These are phyloP conservation scores for Nakazawaea molendinolei DNA, from an alignment of 805 yeast genomes.

Conservation along the genomic window DNA sequence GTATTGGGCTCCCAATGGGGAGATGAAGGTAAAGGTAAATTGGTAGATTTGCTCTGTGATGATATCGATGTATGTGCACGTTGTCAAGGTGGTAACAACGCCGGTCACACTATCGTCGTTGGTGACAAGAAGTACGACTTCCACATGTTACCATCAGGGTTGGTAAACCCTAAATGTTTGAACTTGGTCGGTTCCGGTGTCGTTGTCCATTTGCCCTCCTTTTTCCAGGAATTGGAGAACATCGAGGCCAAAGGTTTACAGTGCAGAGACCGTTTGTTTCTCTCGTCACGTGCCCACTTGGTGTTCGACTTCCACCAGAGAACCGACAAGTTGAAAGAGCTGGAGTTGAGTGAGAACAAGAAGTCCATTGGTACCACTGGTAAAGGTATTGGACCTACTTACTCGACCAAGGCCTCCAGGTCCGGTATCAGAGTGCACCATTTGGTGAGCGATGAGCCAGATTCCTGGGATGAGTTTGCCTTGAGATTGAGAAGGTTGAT, in stretches of 20 bases:
- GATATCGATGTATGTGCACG: slow-evolving; percentile 95
- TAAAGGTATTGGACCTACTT: slow-evolving; percentile 98
- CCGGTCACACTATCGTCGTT: slow-evolving; percentile 98
- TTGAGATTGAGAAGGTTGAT: slow-evolving; percentile 69
- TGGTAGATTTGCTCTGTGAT: slow-evolving; percentile 92
- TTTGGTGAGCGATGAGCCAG: slow-evolving; percentile 81
- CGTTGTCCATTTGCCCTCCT: slow-evolving; percentile 90
- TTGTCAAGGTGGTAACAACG: slow-evolving; percentile 98
- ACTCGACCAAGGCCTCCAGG: slow-evolving; percentile 93
- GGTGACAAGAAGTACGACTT: slow-evolving; percentile 85
- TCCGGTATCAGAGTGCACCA: slow-evolving; percentile 97
- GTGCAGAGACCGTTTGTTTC: slow-evolving; percentile 69
- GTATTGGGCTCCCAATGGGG: slow-evolving; percentile 99
- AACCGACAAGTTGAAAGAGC: slow-evolving; percentile 91
- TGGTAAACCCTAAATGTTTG: slow-evolving; percentile 85
- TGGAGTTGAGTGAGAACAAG: slow-evolving; percentile 73
- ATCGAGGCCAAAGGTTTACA: slow-evolving; percentile 78
- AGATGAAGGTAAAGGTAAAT: slow-evolving; percentile 98
- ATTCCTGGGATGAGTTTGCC: slow-evolving; percentile 90
- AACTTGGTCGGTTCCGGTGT: slow-evolving; percentile 95
- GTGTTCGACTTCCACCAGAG: slow-evolving; percentile 98
- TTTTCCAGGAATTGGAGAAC: slow-evolving; percentile 78
- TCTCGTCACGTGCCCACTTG: slow-evolving; percentile 91
- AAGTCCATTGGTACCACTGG: slow-evolving; percentile 96
- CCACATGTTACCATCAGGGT: slow-evolving; percentile 99